These are phyloP conservation scores for Massarina eburnea DNA, from an alignment of 2,329 filamentous ascomycete genomes.

Conservation along the genomic window DNA sequence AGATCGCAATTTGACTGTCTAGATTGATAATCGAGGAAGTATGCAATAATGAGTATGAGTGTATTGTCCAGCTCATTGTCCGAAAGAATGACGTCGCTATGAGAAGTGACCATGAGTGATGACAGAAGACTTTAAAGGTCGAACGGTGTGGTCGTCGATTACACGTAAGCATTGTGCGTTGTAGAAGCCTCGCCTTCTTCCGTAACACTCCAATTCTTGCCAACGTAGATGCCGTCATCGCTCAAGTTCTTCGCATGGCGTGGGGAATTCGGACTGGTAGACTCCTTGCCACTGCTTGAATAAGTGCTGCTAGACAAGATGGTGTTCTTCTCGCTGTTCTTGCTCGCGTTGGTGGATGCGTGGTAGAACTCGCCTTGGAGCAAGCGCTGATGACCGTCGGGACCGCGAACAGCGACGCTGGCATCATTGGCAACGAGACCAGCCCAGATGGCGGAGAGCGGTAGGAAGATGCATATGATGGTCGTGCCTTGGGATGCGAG, in stretches of 20 bases:
- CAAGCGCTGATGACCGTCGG: conserved; percentile 30
- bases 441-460: conserved; percentile 69
- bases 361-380: conserved; percentile 26
- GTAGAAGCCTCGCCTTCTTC: conserved; percentile 12
- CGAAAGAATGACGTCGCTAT: too few relatives aligned
- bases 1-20: background rate
- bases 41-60: background rate
- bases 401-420: conserved; percentile 18
- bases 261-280: conserved; percentile 8
- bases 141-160: too few relatives aligned
- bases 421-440: conserved; percentile 31
- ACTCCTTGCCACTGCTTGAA: conserved; percentile 18
- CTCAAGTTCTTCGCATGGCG: conserved; percentile 5
- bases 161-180: background rate
- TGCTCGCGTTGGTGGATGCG: conserved; percentile 13
- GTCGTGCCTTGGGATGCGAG: conserved; percentile 59
- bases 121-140: background rate
- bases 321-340: conserved; percentile 19
- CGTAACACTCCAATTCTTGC: conserved; percentile 26
- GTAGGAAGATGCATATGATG: conserved; percentile 63
- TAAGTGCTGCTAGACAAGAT: conserved; percentile 19
- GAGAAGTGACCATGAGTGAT: too few relatives aligned
- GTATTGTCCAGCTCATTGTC: too few relatives aligned
- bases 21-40: background rate
- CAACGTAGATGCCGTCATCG: conserved; percentile 21